Conservation (phyloP, 1,284 basidiomycete genomes). For the Trichosporon sp. region DNA sequence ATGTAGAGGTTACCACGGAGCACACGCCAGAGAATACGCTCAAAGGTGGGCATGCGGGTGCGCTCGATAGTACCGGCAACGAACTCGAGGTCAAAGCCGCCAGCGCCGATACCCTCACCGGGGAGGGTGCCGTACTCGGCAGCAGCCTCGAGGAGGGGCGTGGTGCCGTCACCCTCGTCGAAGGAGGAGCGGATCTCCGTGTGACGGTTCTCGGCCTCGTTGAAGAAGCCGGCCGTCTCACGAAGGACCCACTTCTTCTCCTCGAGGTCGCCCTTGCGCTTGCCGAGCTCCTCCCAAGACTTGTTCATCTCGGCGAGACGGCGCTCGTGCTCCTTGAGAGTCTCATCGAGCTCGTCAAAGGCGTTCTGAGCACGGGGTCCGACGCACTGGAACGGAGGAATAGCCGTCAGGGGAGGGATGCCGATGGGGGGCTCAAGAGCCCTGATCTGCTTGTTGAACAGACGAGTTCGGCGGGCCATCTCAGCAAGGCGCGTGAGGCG, state of each 20-base stretch:
- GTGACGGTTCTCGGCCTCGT: conserved; percentile 79
- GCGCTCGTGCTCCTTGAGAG: conserved; percentile 83
- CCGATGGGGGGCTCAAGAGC: conserved; percentile 71
- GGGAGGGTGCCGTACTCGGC: conserved; percentile 62
- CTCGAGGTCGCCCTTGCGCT: conserved; percentile 81
- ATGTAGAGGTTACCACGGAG: conserved; percentile 98
- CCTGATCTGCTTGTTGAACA: conserved; percentile 84
- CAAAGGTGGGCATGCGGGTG: conserved; percentile 86
- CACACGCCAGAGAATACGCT: conserved; percentile 97
- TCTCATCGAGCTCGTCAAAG: conserved; percentile 89
- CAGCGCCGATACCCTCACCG: conserved; percentile 63
- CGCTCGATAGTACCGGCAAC: conserved; percentile 97
- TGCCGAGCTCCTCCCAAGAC: conserved; percentile 85
- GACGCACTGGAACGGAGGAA: conserved; percentile 76
- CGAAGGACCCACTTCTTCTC: conserved; percentile 91
- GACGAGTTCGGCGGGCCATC: conserved; percentile 90
- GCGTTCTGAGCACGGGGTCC: conserved; percentile 89
- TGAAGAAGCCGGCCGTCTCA: conserved; percentile 97
- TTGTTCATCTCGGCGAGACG: conserved; percentile 90
- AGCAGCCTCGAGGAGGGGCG: conserved; percentile 87
- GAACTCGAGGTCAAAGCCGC: conserved; percentile 82
- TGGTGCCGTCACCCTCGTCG: conserved; percentile 77
- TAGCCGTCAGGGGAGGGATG: conserved; percentile 78
- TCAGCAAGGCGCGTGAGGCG: conserved; percentile 95
- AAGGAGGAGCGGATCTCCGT: conserved; percentile 83